Conservation (phyloP, 305 asterid genomes). For the Solanum hybrid region DNA sequence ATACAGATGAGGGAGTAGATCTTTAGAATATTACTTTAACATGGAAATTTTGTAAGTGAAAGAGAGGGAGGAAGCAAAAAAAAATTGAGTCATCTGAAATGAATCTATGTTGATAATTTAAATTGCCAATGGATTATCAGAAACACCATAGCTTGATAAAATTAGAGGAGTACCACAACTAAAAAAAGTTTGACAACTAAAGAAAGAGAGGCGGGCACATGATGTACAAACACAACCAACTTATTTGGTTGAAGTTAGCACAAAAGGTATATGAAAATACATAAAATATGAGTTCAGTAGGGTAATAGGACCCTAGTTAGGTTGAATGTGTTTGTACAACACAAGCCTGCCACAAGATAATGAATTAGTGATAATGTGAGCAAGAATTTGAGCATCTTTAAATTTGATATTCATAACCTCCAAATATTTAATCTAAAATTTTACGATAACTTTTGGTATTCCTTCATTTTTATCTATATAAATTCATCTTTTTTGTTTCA, state of each 20-base stretch:
- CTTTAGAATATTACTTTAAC: neutral
- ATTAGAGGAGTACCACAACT: neutral
- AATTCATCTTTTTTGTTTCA: neutral
- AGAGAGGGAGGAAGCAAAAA: neutral
- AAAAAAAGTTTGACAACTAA: neutral
- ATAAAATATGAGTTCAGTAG: neutral
- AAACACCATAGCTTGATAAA: neutral
- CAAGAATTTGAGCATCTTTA: neutral
- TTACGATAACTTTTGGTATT: neutral
- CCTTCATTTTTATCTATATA: neutral
- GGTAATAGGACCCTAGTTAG: neutral
- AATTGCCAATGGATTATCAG: neutral
- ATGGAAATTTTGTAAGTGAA: neutral
- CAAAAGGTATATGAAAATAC: neutral
- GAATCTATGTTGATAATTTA: neutral
- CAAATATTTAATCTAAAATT: neutral
- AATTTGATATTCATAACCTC: neutral
- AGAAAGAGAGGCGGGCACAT: neutral
- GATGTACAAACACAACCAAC: neutral
- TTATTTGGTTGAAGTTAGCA: neutral
- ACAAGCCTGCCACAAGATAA: neutral
- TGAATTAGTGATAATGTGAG: neutral
- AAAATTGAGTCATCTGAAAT: neutral
- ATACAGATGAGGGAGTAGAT: neutral
- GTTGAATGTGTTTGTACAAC: neutral